These are phyloP conservation scores for Heliamphora exappendiculata DNA, from an alignment of 148 eudicot species.

Conservation along the genomic window DNA sequence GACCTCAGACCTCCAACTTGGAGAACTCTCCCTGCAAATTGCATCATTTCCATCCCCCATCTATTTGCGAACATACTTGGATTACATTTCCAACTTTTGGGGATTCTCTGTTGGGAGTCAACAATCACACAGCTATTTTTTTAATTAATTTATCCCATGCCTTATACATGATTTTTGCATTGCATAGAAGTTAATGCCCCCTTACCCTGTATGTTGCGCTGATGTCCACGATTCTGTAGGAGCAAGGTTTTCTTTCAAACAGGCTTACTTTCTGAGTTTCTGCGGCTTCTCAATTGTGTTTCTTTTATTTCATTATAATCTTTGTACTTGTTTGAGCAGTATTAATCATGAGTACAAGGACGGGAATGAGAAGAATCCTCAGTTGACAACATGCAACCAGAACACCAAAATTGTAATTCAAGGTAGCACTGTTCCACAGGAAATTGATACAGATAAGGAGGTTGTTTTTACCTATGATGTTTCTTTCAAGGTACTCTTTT, in stretches of 20 bases:
- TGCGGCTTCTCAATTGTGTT: constrained; percentile 4
- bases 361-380: constrained; percentile 19
- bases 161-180: background rate
- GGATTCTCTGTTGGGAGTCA: background rate
- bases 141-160: background rate
- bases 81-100: too few relatives aligned
- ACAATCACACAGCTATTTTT: background rate
- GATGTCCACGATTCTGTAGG: background rate
- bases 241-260: background rate
- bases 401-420: constrained; percentile 17
- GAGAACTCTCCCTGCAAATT: too few relatives aligned
- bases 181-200: background rate
- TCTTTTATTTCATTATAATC: constrained; percentile 3
- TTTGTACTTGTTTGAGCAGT: constrained; percentile 18
- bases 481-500: constrained; percentile 37
- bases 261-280: constrained; percentile 8
- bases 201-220: background rate
- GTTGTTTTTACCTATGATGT: constrained; percentile 33
- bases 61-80: too few relatives aligned
- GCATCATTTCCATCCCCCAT: too few relatives aligned
- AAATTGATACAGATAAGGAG: constrained; percentile 18
- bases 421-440: constrained; percentile 17
- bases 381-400: constrained; percentile 17
- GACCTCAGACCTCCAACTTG: too few relatives aligned
- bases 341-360: constrained; percentile 40